A percentile compares a stretch with the other conserved stretches of the same genome.
Evolutionary conservation across 495 filamentous ascomycete genomes (phyloP).

Genomic region (Pseudotulostoma volvatum): DNA sequence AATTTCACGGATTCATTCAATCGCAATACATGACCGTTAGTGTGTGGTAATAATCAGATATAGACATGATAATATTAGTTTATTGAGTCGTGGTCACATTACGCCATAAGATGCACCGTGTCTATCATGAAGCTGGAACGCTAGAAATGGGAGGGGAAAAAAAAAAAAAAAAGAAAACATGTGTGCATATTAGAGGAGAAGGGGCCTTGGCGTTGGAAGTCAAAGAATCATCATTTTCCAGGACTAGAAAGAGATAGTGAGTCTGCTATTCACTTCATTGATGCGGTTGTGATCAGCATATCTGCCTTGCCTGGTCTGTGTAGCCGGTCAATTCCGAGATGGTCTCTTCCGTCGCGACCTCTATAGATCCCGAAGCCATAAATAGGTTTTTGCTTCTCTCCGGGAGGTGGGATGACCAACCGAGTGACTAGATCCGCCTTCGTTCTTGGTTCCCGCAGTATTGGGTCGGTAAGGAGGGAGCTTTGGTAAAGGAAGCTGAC

Average conservation of each 20-base stretch:
- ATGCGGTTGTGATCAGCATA: conserved; percentile 28
- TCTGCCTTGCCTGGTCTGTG: conserved; percentile 28
- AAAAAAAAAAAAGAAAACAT: conserved; percentile 3
- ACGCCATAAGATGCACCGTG: not conserved
- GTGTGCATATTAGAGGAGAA: conserved; percentile 9
- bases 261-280: too few relatives aligned
- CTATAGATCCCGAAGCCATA: conserved; percentile 49
- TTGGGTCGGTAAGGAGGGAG: conserved; percentile 47
- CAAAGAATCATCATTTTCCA: too few relatives aligned
- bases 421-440: conserved; percentile 48
- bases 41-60: not conserved
- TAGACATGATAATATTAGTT: too few relatives aligned
- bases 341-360: conserved; percentile 45
- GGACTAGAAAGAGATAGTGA: too few relatives aligned
- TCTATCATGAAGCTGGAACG: not conserved
- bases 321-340: conserved; percentile 48
- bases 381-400: conserved; percentile 29
- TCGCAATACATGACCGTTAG: not conserved
- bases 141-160: not conserved
- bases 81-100: too few relatives aligned
- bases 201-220: conserved; percentile 9
- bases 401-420: conserved; percentile 32
- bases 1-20: not conserved
- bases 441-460: conserved; percentile 42
- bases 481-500: conserved; percentile 58